Evolutionary conservation across 306 rosid species (phyloP), one percentile per base, ranked within the genome.

Genomic region (Geum urbanum): DNA sequence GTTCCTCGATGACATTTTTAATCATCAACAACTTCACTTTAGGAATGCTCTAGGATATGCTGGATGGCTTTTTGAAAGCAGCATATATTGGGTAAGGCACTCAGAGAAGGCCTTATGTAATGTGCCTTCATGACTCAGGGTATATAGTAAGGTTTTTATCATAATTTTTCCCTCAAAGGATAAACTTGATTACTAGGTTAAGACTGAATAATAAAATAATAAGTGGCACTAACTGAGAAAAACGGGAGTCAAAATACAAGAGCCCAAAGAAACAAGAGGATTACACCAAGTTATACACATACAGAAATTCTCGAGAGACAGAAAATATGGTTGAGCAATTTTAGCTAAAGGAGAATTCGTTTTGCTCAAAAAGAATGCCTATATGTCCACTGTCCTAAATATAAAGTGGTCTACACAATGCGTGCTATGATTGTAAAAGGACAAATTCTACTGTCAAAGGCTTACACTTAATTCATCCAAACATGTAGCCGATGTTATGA

Each of bases 401-500:
- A 6, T 27, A 4, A 19, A 45, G 45, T 27, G 50, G 43, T 61
- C 12, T 60, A 45, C 40, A 22, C 20, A 39, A 16, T 64, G 69
- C 19, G 45, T 45, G 53, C 6, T 16, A 12, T 64, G 58, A 53
- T 10, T 53, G 58, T 27, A 27, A 27, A 27, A 27, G 32, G 39
- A 54, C 1, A 50, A 39, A 62, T 54, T 39, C 19, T 60, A 9
- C 8, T 48, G 8, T 19, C 18, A 66, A 19, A 64, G 35, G 52
- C 46, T 66, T 11, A n/a, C 57, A 66, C 8, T 19, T 68, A 27
- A 32, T 35, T 50, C 67, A 20, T 40, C 66, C 44, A 16, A 70
- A 79, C 66, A 61, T 22, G 15, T 63, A 70, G 58, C 46, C 71
- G 54, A 72, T 46, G 69, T 72, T 56, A 63, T 41, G 7, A 37